These are phyloP conservation scores for Parachaetomium inaequale DNA, from an alignment of 495 filamentous ascomycete genomes.

Conservation along the genomic window DNA sequence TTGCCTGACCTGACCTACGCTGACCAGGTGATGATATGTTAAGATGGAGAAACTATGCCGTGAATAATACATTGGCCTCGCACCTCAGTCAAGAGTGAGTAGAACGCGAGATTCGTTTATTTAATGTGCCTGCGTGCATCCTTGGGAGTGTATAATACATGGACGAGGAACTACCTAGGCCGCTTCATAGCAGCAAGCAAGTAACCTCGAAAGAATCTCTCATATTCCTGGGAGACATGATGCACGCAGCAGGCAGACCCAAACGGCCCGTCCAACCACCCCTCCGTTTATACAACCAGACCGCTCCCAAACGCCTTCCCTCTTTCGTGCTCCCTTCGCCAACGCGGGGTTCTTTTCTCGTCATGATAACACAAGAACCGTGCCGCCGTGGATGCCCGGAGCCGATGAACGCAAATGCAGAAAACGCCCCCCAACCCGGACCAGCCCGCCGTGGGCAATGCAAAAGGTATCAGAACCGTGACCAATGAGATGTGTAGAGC, in stretches of 20 bases:
- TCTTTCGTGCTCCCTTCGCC: no score
- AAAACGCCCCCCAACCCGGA: constrained; percentile 18
- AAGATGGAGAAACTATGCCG: no score
- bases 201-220: neutral
- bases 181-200: neutral
- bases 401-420: constrained; percentile 17
- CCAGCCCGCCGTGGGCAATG: constrained; percentile 22
- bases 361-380: constrained; percentile 2
- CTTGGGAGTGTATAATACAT: neutral
- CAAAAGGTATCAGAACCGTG: constrained; percentile 23
- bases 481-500: constrained; percentile 26
- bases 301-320: neutral
- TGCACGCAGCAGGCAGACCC: neutral
- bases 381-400: constrained; percentile 9
- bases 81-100: neutral
- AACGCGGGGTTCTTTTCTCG: neutral
- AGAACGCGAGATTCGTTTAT: neutral
- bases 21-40: no score
- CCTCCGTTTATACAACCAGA: constrained; percentile 8
- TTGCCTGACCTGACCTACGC: neutral
- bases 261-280: neutral
- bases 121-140: neutral
- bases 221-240: neutral
- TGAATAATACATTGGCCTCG: neutral
- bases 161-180: neutral